Evolutionary conservation across 106 monocot species (phyloP), one percentile per base, ranked within the genome.

Genomic region (Apostasia ramifera): DNA sequence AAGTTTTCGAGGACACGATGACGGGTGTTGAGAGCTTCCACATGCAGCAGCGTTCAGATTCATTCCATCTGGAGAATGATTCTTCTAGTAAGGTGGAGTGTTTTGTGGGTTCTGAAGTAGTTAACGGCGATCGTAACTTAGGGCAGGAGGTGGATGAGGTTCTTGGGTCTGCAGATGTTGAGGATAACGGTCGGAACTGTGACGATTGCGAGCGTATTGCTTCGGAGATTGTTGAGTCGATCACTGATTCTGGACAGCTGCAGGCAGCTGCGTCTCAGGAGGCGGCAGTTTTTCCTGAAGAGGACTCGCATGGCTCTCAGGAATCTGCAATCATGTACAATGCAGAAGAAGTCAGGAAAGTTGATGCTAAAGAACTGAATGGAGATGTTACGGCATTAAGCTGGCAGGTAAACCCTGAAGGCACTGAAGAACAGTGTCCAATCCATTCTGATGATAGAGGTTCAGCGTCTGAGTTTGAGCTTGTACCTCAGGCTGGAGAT

Each of bases 1-100:
- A 82, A 14, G 59, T 58, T 7, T 82, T 71, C 49, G 82, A 80
- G 72, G 79, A 82, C 67, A 72, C 86, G 44, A n/a, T 48, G 44
- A 9, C 58, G 15, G 66, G 44, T 38, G 8, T 6, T 8, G 68
- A 69, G 39, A 63, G 57, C 39, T 65, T 65, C 11, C 12, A 46
- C 9, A 57, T 40, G 53, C 59, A 13, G 41, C 26, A 53, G 50
- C 45, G 40, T 5, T 47, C 63, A 13, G 71, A 68, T 71, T 47
- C 47, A 6, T 43, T 40, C 26, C 61, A 71, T 70, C 46, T n/a
- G 48, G 37, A 56, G 47, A 57, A 12, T 8, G 56, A 8, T 43
- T 59, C 6, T 53, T 70, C 47, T 54, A 55, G 53, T 41, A 62
- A 47, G 14, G 58, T 50, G 37, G 77, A 74, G 53, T 55, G 53